Evolutionary conservation across 345 rosid species (phyloP).

Genomic region (Salix dunnii): DNA sequence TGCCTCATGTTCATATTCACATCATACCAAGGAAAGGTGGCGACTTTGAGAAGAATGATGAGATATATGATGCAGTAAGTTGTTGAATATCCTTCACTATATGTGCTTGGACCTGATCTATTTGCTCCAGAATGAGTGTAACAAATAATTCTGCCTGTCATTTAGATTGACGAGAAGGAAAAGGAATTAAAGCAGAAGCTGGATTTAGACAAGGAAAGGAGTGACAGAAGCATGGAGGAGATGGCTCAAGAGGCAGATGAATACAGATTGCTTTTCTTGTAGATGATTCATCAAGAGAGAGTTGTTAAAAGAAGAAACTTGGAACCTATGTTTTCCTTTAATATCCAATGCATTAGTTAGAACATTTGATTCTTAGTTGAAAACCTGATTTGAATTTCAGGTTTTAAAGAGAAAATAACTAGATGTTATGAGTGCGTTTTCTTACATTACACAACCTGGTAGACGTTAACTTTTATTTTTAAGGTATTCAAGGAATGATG

Average conservation of each 20-base stretch:
- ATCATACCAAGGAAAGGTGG: constrained; percentile 74
- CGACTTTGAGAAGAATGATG: constrained; percentile 88
- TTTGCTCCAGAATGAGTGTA: not conserved
- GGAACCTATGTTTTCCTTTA: not conserved
- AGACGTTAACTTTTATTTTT: not conserved
- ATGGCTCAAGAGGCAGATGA: constrained; percentile 71
- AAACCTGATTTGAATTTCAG: too few relatives aligned
- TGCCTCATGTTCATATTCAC: constrained; percentile 90
- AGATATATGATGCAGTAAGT: constrained; percentile 83
- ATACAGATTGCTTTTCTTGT: constrained; percentile 34
- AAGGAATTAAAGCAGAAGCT: constrained; percentile 67
- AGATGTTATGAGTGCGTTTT: too few relatives aligned
- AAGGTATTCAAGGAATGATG: not conserved
- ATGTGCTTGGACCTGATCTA: not conserved
- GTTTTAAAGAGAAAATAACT: too few relatives aligned
- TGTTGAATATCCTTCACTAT: not conserved
- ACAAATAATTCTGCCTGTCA: not conserved
- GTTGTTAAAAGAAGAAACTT: not conserved
- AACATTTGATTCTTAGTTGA: too few relatives aligned
- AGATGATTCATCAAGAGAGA: not conserved
- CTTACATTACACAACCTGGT: too few relatives aligned
- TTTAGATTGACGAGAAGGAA: constrained; percentile 68
- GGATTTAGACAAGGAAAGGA: constrained; percentile 73
- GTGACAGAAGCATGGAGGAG: constrained; percentile 68
- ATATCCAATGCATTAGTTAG: not conserved